phyloP scores from a whole-genome alignment of 805 yeast species.

The Kodamaea fukazawae region DNA sequence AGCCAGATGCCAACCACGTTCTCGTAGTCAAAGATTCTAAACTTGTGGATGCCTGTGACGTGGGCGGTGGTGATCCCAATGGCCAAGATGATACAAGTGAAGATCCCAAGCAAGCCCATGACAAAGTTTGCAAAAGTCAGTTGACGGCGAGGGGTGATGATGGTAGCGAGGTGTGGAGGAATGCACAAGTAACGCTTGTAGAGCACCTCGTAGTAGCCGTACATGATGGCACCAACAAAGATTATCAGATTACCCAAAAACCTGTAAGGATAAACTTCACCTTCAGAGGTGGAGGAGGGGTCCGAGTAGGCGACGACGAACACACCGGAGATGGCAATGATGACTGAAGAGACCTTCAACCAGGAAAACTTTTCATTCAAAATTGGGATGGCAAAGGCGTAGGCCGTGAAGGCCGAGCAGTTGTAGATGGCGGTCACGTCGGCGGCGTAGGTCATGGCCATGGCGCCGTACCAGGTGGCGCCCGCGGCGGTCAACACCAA shows the following conservation, averaged over 20 bases:
- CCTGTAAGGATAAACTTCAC: conserved; percentile 52
- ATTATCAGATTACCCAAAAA: conserved; percentile 69
- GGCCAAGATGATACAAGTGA: conserved; percentile 52
- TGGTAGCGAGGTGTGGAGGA: conserved; percentile 49
- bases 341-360: conserved; percentile 64
- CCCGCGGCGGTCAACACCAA: conserved; percentile 72
- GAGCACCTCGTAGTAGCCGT: conserved; percentile 80
- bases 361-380: conserved; percentile 63
- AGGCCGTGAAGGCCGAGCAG: conserved; percentile 86
- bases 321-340: conserved; percentile 72
- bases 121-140: conserved; percentile 77
- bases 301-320: conserved; percentile 71
- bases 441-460: conserved; percentile 74
- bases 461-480: conserved; percentile 80
- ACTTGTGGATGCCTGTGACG: conserved; percentile 53
- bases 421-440: conserved; percentile 90
- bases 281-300: conserved; percentile 13
- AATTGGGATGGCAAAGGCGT: conserved; percentile 76
- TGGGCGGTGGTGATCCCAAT: conserved; percentile 48
- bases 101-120: conserved; percentile 64
- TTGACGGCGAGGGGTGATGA: conserved; percentile 57
- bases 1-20: conserved; percentile 39
- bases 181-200: conserved; percentile 77
- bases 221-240: conserved; percentile 68
- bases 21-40: conserved; percentile 51